Conservation (phyloP, 73 alveolate species). For the Loxodes magnus region DNA sequence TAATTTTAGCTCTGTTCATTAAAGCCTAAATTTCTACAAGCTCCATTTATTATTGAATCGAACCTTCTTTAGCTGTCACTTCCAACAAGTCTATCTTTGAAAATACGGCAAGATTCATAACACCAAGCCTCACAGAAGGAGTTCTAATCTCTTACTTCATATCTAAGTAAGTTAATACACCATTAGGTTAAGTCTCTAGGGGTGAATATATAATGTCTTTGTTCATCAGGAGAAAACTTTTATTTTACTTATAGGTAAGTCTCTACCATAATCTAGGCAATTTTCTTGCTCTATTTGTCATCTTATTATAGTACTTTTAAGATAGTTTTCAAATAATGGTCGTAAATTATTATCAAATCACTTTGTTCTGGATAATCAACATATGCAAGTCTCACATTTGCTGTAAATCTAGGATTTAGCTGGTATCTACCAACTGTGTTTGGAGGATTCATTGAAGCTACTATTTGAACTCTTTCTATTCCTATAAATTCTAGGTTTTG, state of each 20-base stretch:
- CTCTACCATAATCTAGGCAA: conserved; percentile 86
- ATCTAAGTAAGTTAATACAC: conserved; percentile 88
- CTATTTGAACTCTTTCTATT: conserved; percentile 90
- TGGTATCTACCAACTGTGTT: conserved; percentile 97
- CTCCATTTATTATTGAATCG: conserved; percentile 30
- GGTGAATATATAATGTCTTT: conserved; percentile 96
- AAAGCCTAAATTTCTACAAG: neutral
- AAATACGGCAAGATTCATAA: conserved; percentile 90
- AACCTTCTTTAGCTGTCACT: conserved; percentile 30
- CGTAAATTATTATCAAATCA: conserved; percentile 76
- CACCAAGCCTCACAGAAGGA: conserved; percentile 81
- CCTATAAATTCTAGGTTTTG: conserved; percentile 97
- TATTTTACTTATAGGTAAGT: conserved; percentile 66
- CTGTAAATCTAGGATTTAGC: conserved; percentile 98
- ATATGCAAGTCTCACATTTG: conserved; percentile 95
- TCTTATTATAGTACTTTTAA: conserved; percentile 32
- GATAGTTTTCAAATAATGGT: conserved; percentile 72
- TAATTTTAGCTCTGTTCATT: neutral
- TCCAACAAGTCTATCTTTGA: conserved; percentile 95
- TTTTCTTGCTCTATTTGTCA: conserved; percentile 54
- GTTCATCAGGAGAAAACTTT: conserved; percentile 92
- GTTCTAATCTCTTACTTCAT: conserved; percentile 79
- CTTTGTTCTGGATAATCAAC: conserved; percentile 92
- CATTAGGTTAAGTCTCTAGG: conserved; percentile 97
- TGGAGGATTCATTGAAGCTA: conserved; percentile 99